These are phyloP conservation scores for Lachnellula arida DNA, from an alignment of 2,329 filamentous ascomycete genomes.

Conservation along the genomic window DNA sequence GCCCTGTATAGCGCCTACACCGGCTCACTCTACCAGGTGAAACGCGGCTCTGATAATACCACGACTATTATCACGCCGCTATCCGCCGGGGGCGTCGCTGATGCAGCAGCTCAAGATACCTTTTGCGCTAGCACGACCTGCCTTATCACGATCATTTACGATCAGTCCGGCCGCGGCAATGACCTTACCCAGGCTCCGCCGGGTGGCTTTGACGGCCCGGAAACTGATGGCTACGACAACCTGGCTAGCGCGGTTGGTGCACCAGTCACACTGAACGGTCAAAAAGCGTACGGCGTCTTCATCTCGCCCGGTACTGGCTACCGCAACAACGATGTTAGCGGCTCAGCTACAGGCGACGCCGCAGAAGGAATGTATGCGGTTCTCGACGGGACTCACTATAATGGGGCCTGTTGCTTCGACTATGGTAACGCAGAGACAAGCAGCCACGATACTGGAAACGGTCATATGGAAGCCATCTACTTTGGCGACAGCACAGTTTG, in stretches of 20 bases:
- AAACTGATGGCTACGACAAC: slow-evolving; percentile 53
- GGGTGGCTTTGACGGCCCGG: slow-evolving; percentile 52
- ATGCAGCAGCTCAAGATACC: slow-evolving; percentile 54
- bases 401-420: slow-evolving; percentile 52
- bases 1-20: slow-evolving; percentile 52
- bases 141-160: slow-evolving; percentile 60
- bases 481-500: slow-evolving; percentile 51
- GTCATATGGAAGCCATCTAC: slow-evolving; percentile 67
- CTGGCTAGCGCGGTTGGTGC: slow-evolving; percentile 55
- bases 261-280: slow-evolving; percentile 54
- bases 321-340: slow-evolving; percentile 50
- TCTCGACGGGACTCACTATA: slow-evolving; percentile 56
- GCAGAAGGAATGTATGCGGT: slow-evolving; percentile 58
- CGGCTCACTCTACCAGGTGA: slow-evolving; percentile 55
- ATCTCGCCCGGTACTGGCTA: slow-evolving; percentile 58
- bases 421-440: slow-evolving; percentile 54
- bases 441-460: slow-evolving; percentile 50
- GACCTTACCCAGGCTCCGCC: slow-evolving; percentile 59
- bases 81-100: slow-evolving; percentile 56
- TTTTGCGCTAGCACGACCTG: slow-evolving; percentile 60
- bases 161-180: slow-evolving; percentile 58
- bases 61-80: slow-evolving; percentile 39
- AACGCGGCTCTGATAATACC: slow-evolving; percentile 45
- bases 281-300: slow-evolving; percentile 61
- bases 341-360: slow-evolving; percentile 49